phyloP scores from a whole-genome alignment of 306 rosid species.

The Acmispon strigosus region DNA sequence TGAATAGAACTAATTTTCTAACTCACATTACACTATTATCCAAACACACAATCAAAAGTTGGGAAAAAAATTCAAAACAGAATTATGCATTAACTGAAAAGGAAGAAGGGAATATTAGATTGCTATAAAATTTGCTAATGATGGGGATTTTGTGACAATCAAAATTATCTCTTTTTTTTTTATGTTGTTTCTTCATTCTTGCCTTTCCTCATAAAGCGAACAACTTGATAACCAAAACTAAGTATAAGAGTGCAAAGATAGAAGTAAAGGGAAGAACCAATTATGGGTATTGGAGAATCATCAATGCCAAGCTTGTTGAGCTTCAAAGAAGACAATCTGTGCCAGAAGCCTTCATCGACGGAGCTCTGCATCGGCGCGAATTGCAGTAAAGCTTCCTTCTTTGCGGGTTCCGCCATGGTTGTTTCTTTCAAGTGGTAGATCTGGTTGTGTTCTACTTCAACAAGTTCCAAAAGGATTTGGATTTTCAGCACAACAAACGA shows the following conservation, averaged over 20 bases:
- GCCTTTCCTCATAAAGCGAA: background rate
- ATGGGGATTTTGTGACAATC: no score
- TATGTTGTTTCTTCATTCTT: background rate
- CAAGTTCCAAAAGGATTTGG: background rate
- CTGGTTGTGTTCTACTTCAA: background rate
- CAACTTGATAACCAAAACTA: background rate
- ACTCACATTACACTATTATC: no score
- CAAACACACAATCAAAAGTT: background rate
- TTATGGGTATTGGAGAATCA: conserved; percentile 73
- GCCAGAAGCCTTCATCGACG: conserved; percentile 97
- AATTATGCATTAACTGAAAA: background rate
- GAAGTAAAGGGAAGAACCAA: conserved; percentile 39
- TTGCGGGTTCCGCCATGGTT: conserved; percentile 34
- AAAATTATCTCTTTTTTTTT: background rate
- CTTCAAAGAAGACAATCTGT: conserved; percentile 77
- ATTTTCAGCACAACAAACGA: background rate
- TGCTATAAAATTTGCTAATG: background rate
- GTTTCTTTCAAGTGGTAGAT: background rate
- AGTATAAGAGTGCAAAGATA: background rate
- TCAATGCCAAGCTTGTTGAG: conserved; percentile 97
- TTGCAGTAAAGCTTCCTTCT: conserved; percentile 45
- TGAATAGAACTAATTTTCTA: no score
- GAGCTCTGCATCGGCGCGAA: conserved; percentile 85
- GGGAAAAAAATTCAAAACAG: background rate
- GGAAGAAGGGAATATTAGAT: background rate